A percentile compares a stretch with the other conserved stretches of the same genome.
Evolutionary conservation across 495 filamentous ascomycete species (phyloP).

Genomic region (Xylaria intraflava): DNA sequence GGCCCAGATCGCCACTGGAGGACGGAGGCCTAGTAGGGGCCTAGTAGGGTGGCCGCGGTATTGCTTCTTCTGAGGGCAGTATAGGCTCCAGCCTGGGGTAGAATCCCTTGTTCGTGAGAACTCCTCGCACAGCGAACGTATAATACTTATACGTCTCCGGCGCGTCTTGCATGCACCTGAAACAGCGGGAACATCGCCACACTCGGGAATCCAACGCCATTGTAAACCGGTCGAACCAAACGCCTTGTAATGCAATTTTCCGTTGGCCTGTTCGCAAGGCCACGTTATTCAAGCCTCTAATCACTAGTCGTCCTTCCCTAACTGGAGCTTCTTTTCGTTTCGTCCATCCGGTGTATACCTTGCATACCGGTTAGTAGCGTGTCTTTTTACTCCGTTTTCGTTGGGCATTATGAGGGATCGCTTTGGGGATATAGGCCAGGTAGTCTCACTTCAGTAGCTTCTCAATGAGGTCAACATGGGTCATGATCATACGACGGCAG

Average conservation of each 20-base stretch:
- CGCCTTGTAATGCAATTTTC: constrained; percentile 25
- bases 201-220: constrained; percentile 17
- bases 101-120: not conserved
- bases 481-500: constrained; percentile 98
- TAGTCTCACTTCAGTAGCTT: constrained; percentile 81
- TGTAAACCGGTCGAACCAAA: constrained; percentile 17
- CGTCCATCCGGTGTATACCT: constrained; percentile 49
- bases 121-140: not conserved
- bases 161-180: not conserved
- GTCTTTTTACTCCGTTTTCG: not conserved
- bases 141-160: not conserved
- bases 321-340: constrained; percentile 45
- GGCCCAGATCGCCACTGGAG: not conserved
- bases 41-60: not conserved
- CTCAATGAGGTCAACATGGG: constrained; percentile 98
- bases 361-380: constrained; percentile 11
- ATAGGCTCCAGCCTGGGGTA: not conserved
- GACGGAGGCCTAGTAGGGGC: not conserved
- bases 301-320: constrained; percentile 12
- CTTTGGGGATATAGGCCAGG: not conserved
- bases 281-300: not conserved
- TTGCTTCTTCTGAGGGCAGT: not conserved
- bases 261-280: not conserved
- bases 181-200: not conserved
- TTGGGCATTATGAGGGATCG: not conserved